Evolutionary conservation across 2,329 filamentous ascomycete genomes (phyloP).

Genomic region (Pseudogymnoascus sp.): DNA sequence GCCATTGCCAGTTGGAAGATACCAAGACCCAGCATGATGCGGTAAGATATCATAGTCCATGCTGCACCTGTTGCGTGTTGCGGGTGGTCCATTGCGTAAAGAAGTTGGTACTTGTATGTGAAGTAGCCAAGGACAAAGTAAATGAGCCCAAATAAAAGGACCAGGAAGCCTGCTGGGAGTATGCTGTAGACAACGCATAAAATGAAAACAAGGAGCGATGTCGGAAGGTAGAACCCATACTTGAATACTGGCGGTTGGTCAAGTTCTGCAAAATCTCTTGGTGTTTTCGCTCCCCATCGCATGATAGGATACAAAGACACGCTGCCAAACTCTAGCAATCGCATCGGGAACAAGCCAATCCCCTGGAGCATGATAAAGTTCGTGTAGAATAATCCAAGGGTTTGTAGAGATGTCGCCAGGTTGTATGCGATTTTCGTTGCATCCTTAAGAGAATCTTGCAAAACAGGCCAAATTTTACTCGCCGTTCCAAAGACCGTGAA

Average conservation of each 20-base stretch:
- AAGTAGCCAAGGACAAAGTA: conserved; percentile 83
- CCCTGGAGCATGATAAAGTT: conserved; percentile 93
- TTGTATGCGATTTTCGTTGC: conserved; percentile 69
- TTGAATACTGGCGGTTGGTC: conserved; percentile 79
- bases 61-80: conserved; percentile 88
- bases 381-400: conserved; percentile 76
- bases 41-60: conserved; percentile 95
- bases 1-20: conserved; percentile 90
- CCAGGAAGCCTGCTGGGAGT: conserved; percentile 68
- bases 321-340: conserved; percentile 81
- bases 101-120: conserved; percentile 92
- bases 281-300: conserved; percentile 72
- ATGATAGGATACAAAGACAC: conserved; percentile 77
- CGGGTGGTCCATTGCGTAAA: conserved; percentile 97
- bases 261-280: conserved; percentile 79
- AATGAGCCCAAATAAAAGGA: conserved; percentile 72
- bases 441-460: conserved; percentile 70
- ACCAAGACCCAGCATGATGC: conserved; percentile 75
- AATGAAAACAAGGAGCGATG: conserved; percentile 86
- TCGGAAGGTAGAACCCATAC: conserved; percentile 93
- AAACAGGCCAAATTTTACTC: conserved; percentile 62
- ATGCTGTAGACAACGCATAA: conserved; percentile 94
- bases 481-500: conserved; percentile 84
- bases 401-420: conserved; percentile 68
- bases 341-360: conserved; percentile 87